Percentiles rank a stretch among this genome's conserved stretches.
These are phyloP conservation scores for Shiraia bambusicola DNA, from an alignment of 2,329 filamentous ascomycete species.

Conservation along the genomic window DNA sequence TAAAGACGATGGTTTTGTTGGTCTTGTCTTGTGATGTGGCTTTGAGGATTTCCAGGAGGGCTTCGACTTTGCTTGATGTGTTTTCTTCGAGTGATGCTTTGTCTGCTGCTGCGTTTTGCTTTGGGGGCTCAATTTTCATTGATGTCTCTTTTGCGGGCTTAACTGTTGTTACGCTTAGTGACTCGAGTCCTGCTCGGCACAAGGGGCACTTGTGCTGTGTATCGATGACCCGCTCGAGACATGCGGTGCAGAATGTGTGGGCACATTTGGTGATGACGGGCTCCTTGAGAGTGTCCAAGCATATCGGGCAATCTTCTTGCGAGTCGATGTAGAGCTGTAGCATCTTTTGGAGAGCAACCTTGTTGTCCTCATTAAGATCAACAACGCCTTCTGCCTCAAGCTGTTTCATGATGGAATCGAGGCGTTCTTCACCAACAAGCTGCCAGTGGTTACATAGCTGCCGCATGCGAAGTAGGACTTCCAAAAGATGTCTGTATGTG, in stretches of 20 bases:
- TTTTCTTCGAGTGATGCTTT: constrained; percentile 50
- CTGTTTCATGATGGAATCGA: constrained; percentile 70
- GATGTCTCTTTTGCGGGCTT: constrained; percentile 61
- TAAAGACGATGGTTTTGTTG: constrained; percentile 73
- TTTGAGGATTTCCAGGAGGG: constrained; percentile 71
- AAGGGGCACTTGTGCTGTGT: constrained; percentile 80
- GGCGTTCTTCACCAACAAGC: constrained; percentile 68
- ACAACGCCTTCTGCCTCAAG: constrained; percentile 70
- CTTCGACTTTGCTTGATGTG: constrained; percentile 80
- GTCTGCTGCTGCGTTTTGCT: constrained; percentile 51
- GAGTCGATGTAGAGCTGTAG: constrained; percentile 75
- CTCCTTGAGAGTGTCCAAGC: constrained; percentile 68
- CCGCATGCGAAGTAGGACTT: constrained; percentile 77
- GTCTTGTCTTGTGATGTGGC: constrained; percentile 63
- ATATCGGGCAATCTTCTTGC: constrained; percentile 81
- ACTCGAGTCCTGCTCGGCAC: constrained; percentile 69
- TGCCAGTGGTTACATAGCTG: constrained; percentile 91
- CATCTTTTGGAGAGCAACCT: constrained; percentile 70
- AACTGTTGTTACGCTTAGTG: constrained; percentile 56
- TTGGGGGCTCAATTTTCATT: constrained; percentile 16
- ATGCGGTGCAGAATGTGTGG: constrained; percentile 73
- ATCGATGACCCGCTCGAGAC: constrained; percentile 73
- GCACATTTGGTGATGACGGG: constrained; percentile 85
- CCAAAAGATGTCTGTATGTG: constrained; percentile 72
- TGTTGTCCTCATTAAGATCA: constrained; percentile 70